A percentile compares a stretch with the other conserved stretches of the same genome.
These are phyloP conservation scores for Polytrichum commune DNA, from an alignment of 225 moss, liverwort and hornwort species.

Conservation along the genomic window DNA sequence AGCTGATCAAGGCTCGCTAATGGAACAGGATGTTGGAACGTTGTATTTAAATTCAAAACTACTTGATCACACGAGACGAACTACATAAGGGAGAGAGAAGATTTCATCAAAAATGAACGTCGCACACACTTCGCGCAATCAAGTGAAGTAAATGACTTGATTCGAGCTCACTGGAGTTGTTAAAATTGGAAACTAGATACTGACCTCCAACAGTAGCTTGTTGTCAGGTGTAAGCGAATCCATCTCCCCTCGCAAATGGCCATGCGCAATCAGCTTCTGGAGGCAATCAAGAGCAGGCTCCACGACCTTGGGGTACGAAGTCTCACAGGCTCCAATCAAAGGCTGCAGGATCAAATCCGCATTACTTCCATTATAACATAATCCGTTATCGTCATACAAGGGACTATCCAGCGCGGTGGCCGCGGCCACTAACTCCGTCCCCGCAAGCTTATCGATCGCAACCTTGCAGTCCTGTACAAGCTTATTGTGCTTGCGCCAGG, in stretches of 20 bases:
- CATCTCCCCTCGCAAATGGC: slow-evolving; percentile 98
- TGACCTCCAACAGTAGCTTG: slow-evolving; percentile 77
- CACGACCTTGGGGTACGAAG: slow-evolving; percentile 76
- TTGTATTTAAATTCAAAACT: too few relatives aligned
- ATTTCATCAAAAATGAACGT: too few relatives aligned
- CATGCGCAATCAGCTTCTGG: slow-evolving; percentile 95
- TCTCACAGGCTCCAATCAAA: slow-evolving; percentile 89
- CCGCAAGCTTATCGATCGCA: slow-evolving; percentile 73
- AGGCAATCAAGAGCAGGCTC: slow-evolving; percentile 98
- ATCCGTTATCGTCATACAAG: slow-evolving; percentile 73
- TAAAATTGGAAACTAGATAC: not conserved
- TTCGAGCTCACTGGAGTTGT: too few relatives aligned
- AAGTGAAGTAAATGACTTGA: too few relatives aligned
- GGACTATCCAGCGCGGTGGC: slow-evolving; percentile 72
- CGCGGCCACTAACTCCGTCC: slow-evolving; percentile 46
- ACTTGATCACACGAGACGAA: too few relatives aligned
- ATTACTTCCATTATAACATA: slow-evolving; percentile 69
- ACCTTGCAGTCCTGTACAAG: slow-evolving; percentile 89
- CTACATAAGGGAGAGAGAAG: too few relatives aligned
- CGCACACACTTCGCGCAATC: too few relatives aligned
- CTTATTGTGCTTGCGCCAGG: slow-evolving; percentile 98
- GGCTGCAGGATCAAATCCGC: slow-evolving; percentile 89
- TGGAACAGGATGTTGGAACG: too few relatives aligned
- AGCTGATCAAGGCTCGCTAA: too few relatives aligned
- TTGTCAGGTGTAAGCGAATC: slow-evolving; percentile 73